Base-by-base conservation (phyloP, 1,284 basidiomycete genomes). In the Heterobasidion irregulare region DNA sequence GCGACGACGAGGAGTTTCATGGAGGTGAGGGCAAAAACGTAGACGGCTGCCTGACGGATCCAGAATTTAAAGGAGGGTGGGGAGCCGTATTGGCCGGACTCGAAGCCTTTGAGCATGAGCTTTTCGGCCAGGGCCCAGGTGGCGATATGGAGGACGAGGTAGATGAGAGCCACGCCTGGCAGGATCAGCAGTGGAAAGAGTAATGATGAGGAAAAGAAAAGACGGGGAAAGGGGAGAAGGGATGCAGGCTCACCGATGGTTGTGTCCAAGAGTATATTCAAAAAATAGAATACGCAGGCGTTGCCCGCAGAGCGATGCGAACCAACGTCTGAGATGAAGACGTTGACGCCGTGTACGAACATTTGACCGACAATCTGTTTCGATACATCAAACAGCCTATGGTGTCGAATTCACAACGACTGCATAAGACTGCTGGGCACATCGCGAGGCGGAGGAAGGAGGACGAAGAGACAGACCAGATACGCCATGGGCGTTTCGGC, bases 201-300 rank as follows among this genome's bases (percentile, higher is more conserved):
- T 47, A 43, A 54, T 53, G 45, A 36, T 38, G 47, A 41, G 26
- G 26, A 52, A 19, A 53, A 52, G 45, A 18, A 52, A 36, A 52
- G 45, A 55, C 47, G 46, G 15, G 19, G 32, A 13, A 35, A 10
- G 32, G 34, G 49, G 53, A 26, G 47, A 44, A 36, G 54, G 43
- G 35, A 47, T 41, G 26, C 38, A 16, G 18, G 69, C 82, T 63
- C 60, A 89, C 93, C 95, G 54, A 96, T 73, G 0, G 95, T 98
- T 16, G 95, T 98, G 71, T 99, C 96, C 59, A 98, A 77, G 35
- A 96, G 75, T 55, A 99, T 90, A 66, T 98, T 96, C 56, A 98
- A 82, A 68, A 98, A 97, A 72, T 98, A 98, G 58, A 86, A 80
- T 15, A 90, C 87, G 65, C 94, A 97, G 5, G 94, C 91, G 67